Evolutionary conservation across 495 filamentous ascomycete genomes (phyloP), one percentile per base, ranked within the genome.

Genomic region (Tirmania nivea): DNA sequence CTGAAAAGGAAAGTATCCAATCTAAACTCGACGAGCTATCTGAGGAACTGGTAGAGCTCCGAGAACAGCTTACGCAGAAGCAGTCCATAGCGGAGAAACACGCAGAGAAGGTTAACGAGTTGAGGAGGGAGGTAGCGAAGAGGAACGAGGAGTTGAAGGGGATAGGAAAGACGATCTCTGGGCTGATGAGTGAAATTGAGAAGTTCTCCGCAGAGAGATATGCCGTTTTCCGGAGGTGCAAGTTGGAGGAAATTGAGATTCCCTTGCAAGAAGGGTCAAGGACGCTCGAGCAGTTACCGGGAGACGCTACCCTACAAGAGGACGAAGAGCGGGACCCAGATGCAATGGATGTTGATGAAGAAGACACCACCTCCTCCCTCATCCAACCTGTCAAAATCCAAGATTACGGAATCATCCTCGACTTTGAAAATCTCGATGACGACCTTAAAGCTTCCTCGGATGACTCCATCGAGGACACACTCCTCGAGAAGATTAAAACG

Each of bases 361-460:
- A 78, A 45, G 80, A 78, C 53, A 65, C 69, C 34, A 69, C 59
- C 12, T 60, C 58, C 36, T 60, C 65, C 34, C 70, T 72, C 2
- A 60, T 70, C 14, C 68, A 74, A 53, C 71, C 69, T 10, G 68
- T 69, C 35, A 67, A 71, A 47, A 63, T 75, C 63, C 78, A 89
- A 59, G 85, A 94, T 65, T 90, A 94, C 63, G 92, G 92, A 52
- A 94, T 99, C 55, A 82, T 90, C 56, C 73, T 92, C 52, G 79
- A 94, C 66, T 99, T 92, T 69, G 78, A 84, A 51, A 76, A 78
- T 50, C 75, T 99, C 3, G 84, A 86, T 56, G 84, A 88, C 21
- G 85, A 92, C 16, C 71, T 94, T 11, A 84, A 83, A 67, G 78
- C 68, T 49, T 49, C 37, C 25, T 70, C 78, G 39, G 80, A 82